These are phyloP conservation scores for Rhizophlyctis rosea DNA, from an alignment of 192 early-diverging fungal species.

Conservation along the genomic window DNA sequence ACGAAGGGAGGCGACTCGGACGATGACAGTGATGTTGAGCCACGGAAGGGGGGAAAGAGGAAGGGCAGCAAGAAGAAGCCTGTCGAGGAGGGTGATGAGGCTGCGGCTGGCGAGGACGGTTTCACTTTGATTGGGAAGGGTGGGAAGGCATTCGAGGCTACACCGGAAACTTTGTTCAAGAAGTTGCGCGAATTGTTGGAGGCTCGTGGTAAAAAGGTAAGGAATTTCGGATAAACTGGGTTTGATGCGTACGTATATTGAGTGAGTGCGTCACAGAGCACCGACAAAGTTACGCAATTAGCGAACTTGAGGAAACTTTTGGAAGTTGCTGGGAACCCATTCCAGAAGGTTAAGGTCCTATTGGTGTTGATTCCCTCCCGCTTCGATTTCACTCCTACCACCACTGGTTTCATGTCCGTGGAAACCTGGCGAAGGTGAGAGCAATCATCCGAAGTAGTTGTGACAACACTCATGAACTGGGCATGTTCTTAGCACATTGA, in stretches of 20 bases:
- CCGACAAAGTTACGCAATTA: slow-evolving; percentile 79
- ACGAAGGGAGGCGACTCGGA: slow-evolving; percentile 19
- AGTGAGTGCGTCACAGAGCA: slow-evolving; percentile 61
- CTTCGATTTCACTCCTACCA: slow-evolving; percentile 75
- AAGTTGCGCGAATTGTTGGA: slow-evolving; percentile 72
- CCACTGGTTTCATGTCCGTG: slow-evolving; percentile 66
- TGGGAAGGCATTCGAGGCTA: slow-evolving; percentile 56
- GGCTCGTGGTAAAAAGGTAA: slow-evolving; percentile 91
- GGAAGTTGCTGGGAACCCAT: slow-evolving; percentile 59
- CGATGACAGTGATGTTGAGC: slow-evolving; percentile 15
- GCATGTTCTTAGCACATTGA: slow-evolving; percentile 32
- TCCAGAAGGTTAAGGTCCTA: slow-evolving; percentile 80
- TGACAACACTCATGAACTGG: slow-evolving; percentile 5
- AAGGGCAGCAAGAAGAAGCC: slow-evolving; percentile 19
- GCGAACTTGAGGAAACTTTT: slow-evolving; percentile 64
- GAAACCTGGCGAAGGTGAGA: slow-evolving; percentile 77
- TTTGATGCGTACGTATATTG: neutral
- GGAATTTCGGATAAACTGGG: too few relatives aligned
- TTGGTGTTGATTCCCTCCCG: slow-evolving; percentile 82
- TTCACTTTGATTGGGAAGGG: slow-evolving; percentile 53
- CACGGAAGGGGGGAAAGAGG: slow-evolving; percentile 24
- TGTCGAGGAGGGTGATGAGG: slow-evolving; percentile 22
- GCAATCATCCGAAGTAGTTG: too few relatives aligned
- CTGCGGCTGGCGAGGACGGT: slow-evolving; percentile 33
- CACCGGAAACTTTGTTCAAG: slow-evolving; percentile 77